Evolutionary conservation across 768 basidiomycete genomes (phyloP).

Genomic region (Flagelloscypha sp.): DNA sequence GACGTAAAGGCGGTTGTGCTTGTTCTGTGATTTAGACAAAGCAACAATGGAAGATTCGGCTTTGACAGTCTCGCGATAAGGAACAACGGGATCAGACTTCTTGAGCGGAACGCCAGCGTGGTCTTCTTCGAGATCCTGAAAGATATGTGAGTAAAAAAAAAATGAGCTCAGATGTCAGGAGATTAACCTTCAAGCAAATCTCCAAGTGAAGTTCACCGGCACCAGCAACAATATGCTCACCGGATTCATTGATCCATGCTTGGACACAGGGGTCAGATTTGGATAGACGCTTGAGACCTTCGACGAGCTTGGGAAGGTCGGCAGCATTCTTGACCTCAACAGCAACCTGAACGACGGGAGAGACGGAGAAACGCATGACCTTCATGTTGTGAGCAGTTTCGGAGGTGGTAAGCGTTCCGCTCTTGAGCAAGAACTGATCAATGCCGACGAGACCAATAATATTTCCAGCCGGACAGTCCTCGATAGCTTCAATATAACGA

Average conservation of each 20-base stretch:
- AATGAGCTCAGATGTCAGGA: neutral
- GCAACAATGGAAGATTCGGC: slow-evolving; percentile 93
- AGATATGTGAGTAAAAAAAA: slow-evolving; percentile 1
- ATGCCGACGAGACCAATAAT: slow-evolving; percentile 99
- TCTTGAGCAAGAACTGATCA: slow-evolving; percentile 99
- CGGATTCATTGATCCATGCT: slow-evolving; percentile 83
- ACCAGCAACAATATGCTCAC: slow-evolving; percentile 98
- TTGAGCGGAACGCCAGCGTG: slow-evolving; percentile 99
- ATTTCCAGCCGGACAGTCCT: slow-evolving; percentile 98
- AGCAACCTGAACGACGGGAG: slow-evolving; percentile 97
- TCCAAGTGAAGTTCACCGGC: slow-evolving; percentile 99
- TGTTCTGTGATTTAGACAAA: slow-evolving; percentile 98
- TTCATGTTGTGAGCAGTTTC: slow-evolving; percentile 99
- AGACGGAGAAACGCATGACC: slow-evolving; percentile 99
- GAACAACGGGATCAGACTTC: slow-evolving; percentile 95
- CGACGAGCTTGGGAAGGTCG: slow-evolving; percentile 98
- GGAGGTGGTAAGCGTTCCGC: slow-evolving; percentile 92
- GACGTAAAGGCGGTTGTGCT: slow-evolving; percentile 97
- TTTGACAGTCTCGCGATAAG: slow-evolving; percentile 96
- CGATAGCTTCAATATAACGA: slow-evolving; percentile 95
- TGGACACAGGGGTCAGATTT: slow-evolving; percentile 99
- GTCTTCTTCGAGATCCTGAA: slow-evolving; percentile 95
- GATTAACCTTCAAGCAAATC: slow-evolving; percentile 89
- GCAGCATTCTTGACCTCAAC: slow-evolving; percentile 99
- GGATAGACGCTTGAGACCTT: slow-evolving; percentile 99